Base-by-base conservation (phyloP, 2,329 filamentous ascomycete genomes). In the Colletotrichum cordylinicola region DNA sequence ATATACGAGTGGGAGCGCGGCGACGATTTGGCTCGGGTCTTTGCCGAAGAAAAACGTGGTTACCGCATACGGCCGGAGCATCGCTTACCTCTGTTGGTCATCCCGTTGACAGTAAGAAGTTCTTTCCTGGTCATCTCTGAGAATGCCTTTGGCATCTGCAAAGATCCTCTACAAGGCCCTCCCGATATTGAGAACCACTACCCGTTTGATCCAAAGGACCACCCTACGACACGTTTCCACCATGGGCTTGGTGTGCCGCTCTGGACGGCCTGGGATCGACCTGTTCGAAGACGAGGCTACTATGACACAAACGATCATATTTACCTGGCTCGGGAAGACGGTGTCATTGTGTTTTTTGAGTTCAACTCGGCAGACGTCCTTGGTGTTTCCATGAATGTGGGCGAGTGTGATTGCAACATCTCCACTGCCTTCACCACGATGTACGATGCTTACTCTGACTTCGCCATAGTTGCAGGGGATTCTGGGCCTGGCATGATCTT, bases 251-350 rank as follows among this genome's bases (percentile, higher is more conserved):
- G 80, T 43, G 81, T 77, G 52, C 94, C 94, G 1, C 84, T 95
- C 5, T 98, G 96, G 94, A 94, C 94, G 5, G 92, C 94, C 29
- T 99, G 96, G 96, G 92, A 95, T 33, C 91, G 95, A 75, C 94
- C 96, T 3, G 90, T 92, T 75, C 92, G 96, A 9, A 90, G 92
- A 29, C 89, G 89, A 75, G 85, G 87, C 15, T 94, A 93, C 78
- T 90, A 90, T 68, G 86, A 90, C 70, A 89, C 87, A 21, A 92
- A 93, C 43, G 97, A 98, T 81, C 92, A 93, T 75, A 92, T 98
- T 65, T 98, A 97, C 81, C 87, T 99, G 18, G 94, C 94, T 13
- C 92, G 96, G 70, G 96, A 98, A 84, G 96, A 98, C 81, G 97
- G 97, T 4, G 87, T 93, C 65, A 89, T 98, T 12, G 90, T 93